phyloP scores from a whole-genome alignment of 768 basidiomycete genomes.

The Kwoniella mangroviensis region DNA sequence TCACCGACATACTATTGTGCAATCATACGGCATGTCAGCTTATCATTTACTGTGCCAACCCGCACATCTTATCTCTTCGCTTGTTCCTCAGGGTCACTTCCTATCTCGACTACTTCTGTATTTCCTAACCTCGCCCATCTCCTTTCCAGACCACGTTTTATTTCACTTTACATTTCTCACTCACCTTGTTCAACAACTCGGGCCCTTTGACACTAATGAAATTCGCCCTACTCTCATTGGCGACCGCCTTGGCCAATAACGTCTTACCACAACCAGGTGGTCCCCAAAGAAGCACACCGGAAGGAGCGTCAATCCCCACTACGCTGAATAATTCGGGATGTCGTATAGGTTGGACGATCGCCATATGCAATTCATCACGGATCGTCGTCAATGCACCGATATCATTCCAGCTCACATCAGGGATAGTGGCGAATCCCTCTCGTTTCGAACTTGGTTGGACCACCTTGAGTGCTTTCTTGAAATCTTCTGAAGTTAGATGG shows the following conservation, averaged over 20 bases:
- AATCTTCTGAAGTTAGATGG: slow-evolving; percentile 80
- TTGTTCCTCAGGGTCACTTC: too few species aligned
- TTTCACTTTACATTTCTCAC: slow-evolving; percentile 29
- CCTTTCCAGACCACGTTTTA: too few species aligned
- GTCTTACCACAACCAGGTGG: slow-evolving; percentile 99
- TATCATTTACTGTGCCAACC: too few species aligned
- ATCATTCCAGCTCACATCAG: slow-evolving; percentile 92
- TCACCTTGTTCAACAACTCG: slow-evolving; percentile 91
- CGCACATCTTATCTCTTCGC: too few species aligned
- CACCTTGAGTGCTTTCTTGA: slow-evolving; percentile 75
- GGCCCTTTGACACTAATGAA: slow-evolving; percentile 99
- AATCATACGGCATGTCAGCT: too few species aligned
- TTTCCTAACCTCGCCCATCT: too few species aligned
- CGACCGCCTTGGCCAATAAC: slow-evolving; percentile 94
- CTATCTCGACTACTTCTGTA: too few species aligned
- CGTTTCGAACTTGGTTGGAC: slow-evolving; percentile 96
- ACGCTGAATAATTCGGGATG: slow-evolving; percentile 84
- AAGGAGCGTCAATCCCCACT: slow-evolving; percentile 87
- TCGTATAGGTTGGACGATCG: slow-evolving; percentile 91
- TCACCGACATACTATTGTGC: slow-evolving; percentile 85
- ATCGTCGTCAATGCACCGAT: slow-evolving; percentile 86
- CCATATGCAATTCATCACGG: slow-evolving; percentile 93
- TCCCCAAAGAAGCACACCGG: slow-evolving; percentile 97
- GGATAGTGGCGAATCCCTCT: slow-evolving; percentile 96
- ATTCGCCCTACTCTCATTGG: slow-evolving; percentile 91